Conservation (phyloP, 2,329 filamentous ascomycete genomes). For the Cladosporium sp. region DNA sequence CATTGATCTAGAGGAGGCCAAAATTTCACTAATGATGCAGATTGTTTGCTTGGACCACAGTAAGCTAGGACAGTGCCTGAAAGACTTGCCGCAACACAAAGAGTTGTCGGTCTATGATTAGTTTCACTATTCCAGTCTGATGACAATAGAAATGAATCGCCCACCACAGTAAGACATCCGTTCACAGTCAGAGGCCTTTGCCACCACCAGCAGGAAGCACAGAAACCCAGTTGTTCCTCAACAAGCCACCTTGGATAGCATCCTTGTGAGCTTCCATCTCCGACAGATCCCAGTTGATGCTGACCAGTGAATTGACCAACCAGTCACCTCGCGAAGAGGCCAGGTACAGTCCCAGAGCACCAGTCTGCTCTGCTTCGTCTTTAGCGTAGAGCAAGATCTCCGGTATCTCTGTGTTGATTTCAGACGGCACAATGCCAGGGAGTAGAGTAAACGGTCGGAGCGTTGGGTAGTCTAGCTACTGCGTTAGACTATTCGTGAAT, state of each 20-base stretch:
- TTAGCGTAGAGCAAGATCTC: conserved; percentile 19
- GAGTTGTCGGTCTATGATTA: too few relatives aligned
- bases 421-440: conserved; percentile 22
- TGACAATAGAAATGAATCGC: too few relatives aligned
- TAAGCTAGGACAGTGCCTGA: too few relatives aligned
- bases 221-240: conserved; percentile 8
- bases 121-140: too few relatives aligned
- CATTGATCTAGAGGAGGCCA: too few relatives aligned
- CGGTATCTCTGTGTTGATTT: conserved; percentile 14
- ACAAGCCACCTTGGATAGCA: conserved; percentile 20
- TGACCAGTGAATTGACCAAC: conserved; percentile 16
- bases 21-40: too few relatives aligned
- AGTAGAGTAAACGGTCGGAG: conserved; percentile 24
- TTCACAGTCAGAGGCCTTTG: too few relatives aligned
- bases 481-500: background rate
- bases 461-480: conserved; percentile 17
- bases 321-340: conserved; percentile 20
- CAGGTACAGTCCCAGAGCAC: conserved; percentile 21
- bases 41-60: too few relatives aligned
- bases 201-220: conserved; percentile 10
- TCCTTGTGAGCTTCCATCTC: conserved; percentile 14
- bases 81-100: too few relatives aligned
- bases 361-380: conserved; percentile 19
- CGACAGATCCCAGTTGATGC: conserved; percentile 15
- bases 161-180: too few relatives aligned